These are phyloP conservation scores for Fusarium clavum DNA, from an alignment of 2,329 filamentous ascomycete species.

Conservation along the genomic window DNA sequence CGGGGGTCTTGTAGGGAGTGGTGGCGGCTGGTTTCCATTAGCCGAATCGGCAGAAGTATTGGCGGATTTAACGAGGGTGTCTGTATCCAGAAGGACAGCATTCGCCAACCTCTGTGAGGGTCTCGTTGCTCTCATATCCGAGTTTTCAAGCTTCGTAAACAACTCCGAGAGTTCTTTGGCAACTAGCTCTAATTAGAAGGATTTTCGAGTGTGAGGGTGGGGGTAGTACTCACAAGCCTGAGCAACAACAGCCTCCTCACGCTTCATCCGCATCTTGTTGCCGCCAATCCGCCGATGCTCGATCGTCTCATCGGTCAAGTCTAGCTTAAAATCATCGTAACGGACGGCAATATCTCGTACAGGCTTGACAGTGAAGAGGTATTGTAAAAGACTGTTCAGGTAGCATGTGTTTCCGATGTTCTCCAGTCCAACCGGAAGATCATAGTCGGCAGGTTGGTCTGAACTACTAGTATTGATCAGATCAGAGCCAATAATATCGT, in stretches of 20 bases:
- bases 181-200: slow-evolving; percentile 63
- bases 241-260: slow-evolving; percentile 71
- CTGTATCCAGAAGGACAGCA: slow-evolving; percentile 74
- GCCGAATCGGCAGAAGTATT: slow-evolving; percentile 46
- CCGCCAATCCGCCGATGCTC: slow-evolving; percentile 80
- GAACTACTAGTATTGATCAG: neutral
- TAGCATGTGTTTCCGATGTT: slow-evolving; percentile 99
- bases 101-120: slow-evolving; percentile 84
- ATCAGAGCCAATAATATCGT: slow-evolving; percentile 40
- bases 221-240: slow-evolving; percentile 76
- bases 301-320: slow-evolving; percentile 72
- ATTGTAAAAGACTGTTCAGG: slow-evolving; percentile 94
- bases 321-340: slow-evolving; percentile 77
- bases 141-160: slow-evolving; percentile 76
- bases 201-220: neutral
- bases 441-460: slow-evolving; percentile 49
- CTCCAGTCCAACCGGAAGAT: slow-evolving; percentile 84
- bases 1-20: slow-evolving; percentile 62
- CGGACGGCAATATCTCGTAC: slow-evolving; percentile 84
- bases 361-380: slow-evolving; percentile 88
- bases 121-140: slow-evolving; percentile 70
- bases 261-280: slow-evolving; percentile 61
- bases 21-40: slow-evolving; percentile 54
- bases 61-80: slow-evolving; percentile 51
- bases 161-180: slow-evolving; percentile 77